Base-by-base conservation (phyloP, 2,329 filamentous ascomycete genomes). In the Cercospora zeae-maydis region DNA sequence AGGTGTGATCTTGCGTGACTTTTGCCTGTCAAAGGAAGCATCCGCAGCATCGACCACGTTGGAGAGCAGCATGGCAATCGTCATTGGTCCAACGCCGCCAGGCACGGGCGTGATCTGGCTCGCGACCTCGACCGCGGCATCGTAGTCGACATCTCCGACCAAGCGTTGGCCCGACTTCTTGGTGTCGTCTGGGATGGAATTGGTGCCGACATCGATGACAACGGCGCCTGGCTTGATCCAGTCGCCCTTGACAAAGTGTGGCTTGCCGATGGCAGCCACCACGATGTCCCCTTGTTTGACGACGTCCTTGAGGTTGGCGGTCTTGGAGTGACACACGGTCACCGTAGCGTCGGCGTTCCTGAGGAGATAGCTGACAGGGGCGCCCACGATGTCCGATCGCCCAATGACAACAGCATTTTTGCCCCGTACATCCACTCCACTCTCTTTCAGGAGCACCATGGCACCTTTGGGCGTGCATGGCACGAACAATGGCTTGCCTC, bases 381-480 rank as follows among this genome's bases (percentile, higher is more conserved):
- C 96, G 69, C 95, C 95, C 34, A 99, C 95, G 73, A 99, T 99
- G 75, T 99, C 93, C 77, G 93, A 98, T 63, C 95, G 86, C 54
- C 95, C 95, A 55, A 99, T 82, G 14, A 99, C 93, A 2, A 98
- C 93, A 34, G 95, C 95, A 70, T 93, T 89, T 83, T 98, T 98
- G 70, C 95, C 95, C 59, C 84, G 85, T 59, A 95, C 82, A 60
- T 96, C 86, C 42, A 99, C 86, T 7, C 92, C 93, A 19, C 89
- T 87, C 76, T 95, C 91, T 75, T 91, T 79, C 63, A 99, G 82
- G 70, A 99, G 83, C 45, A 91, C 90, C 93, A 99, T 98, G 74
- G 97, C 91, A 73, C 95, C 95, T 81, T 97, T 93, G 58, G 95
- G 95, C 1, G 95, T 99, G 83, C 95, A 99, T 52, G 95, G 95